These are phyloP conservation scores for Xylariaceae sp. DNA, from an alignment of 2,329 filamentous ascomycete genomes.

Conservation along the genomic window DNA sequence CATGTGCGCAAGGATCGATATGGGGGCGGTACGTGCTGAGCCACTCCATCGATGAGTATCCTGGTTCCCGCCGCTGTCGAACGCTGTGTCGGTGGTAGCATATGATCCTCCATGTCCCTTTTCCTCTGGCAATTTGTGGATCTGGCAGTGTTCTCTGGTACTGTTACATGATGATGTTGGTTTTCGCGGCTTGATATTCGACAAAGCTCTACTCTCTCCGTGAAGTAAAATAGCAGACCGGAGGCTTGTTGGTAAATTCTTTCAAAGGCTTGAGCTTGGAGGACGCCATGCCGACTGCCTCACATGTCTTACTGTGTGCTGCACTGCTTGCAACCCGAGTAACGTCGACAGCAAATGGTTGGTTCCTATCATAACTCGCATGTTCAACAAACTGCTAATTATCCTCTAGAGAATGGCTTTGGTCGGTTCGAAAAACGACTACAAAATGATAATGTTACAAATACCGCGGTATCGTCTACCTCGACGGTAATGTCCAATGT, in stretches of 20 bases:
- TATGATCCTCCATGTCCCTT: constrained; percentile 7
- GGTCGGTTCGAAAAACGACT: constrained; percentile 12
- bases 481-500: not conserved
- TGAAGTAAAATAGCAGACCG: too few relatives aligned
- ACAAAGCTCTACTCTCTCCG: not conserved
- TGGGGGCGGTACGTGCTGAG: constrained; percentile 13
- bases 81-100: constrained; percentile 5
- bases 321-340: not conserved
- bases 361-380: too few relatives aligned
- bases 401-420: constrained; percentile 10
- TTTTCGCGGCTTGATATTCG: not conserved
- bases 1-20: constrained; percentile 6
- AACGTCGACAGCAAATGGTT: not conserved
- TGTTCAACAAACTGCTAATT: too few relatives aligned
- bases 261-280: not conserved
- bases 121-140: not conserved
- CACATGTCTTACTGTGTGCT: not conserved
- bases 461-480: constrained; percentile 8
- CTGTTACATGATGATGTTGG: constrained; percentile 2
- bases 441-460: constrained; percentile 11
- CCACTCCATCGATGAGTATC: constrained; percentile 6
- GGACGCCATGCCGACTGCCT: not conserved
- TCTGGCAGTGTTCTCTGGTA: constrained; percentile 6
- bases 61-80: too few relatives aligned
- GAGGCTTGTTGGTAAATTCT: not conserved